Base-by-base conservation (phyloP, 352 stramenopile species). In the Achlya hypogyna region DNA sequence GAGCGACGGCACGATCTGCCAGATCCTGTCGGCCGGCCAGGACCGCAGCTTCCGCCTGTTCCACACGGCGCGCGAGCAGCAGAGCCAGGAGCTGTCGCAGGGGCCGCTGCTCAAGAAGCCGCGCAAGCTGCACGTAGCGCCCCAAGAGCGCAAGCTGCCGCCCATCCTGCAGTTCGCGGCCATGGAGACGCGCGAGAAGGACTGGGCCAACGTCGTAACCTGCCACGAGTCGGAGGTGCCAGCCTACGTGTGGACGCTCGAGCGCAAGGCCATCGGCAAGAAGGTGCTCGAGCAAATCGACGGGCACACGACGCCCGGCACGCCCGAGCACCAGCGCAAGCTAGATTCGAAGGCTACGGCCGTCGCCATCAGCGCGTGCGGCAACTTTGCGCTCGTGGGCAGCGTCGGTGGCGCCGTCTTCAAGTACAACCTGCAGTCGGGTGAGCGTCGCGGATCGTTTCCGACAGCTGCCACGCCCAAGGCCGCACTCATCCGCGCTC, bases 381-480 rank as follows among this genome's bases (percentile, higher is more conserved):
- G 96, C n/a, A 96, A 98, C 75, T 98, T 93, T 78, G 93, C 88
- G 4, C 70, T 98, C 23, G 92, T 99, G 8, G 96, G 95, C 31
- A 96, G 84, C 29, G 71, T 90, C 22, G 90, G 91, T 31, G 96
- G 96, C 51, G 82, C 83, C 18, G 82, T 98, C 28, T 98, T 93
- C 78, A 93, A 93, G 51, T 99, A 98, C 80, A 98, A 98, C 73
- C 87, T 98, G 70, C 95, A 99, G 75, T 98, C 88, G 32, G 94
- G 96, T 23, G 82, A 96, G 34, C 78, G 83, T 40, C 84, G 95
- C 23, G 95, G 95, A 14, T 92, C 83, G 23, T 99, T 89, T 74
- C 93, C 93, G 10, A 86, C 86, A 32, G 76, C 88, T 1, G 87
- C 77, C 32, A 91, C 85, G 10, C 78, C 81, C 12, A 85, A 81